phyloP scores from a whole-genome alignment of 2,329 filamentous ascomycete genomes.

The Ceratocystis lukuohia region DNA sequence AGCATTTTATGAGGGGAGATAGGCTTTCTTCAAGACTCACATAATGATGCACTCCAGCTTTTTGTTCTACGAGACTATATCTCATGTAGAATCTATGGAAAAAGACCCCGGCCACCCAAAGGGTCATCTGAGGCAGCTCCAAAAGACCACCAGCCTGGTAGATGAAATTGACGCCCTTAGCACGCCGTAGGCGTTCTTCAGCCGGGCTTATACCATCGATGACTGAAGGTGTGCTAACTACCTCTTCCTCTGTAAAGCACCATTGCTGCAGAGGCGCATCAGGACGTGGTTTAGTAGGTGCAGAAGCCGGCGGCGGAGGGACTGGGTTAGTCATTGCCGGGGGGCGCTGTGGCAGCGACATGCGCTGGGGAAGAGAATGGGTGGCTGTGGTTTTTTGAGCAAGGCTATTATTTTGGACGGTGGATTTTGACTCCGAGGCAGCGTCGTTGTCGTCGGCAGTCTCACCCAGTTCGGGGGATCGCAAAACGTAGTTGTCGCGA shows the following conservation, averaged over 20 bases:
- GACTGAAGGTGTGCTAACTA: slow-evolving; percentile 69
- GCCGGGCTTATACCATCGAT: slow-evolving; percentile 64
- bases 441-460: background rate
- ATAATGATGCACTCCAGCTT: slow-evolving; percentile 75
- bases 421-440: background rate
- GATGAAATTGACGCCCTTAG: slow-evolving; percentile 94
- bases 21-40: slow-evolving; percentile 36
- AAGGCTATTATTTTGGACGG: background rate
- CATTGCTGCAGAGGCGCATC: slow-evolving; percentile 45
- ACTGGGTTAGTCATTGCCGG: background rate
- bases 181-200: slow-evolving; percentile 66
- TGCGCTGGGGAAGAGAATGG: background rate
- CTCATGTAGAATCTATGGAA: slow-evolving; percentile 96
- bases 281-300: background rate
- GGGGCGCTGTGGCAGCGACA: slow-evolving; percentile 8
- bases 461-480: slow-evolving; percentile 10
- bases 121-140: slow-evolving; percentile 79
- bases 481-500: background rate
- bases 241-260: slow-evolving; percentile 76
- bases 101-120: slow-evolving; percentile 85
- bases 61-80: slow-evolving; percentile 62
- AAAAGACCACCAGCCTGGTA: slow-evolving; percentile 85
- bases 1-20: background rate
- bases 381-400: background rate
- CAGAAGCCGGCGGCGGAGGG: background rate